Conservation (phyloP, 257 asterid species). For the Sherardia arvensis region DNA sequence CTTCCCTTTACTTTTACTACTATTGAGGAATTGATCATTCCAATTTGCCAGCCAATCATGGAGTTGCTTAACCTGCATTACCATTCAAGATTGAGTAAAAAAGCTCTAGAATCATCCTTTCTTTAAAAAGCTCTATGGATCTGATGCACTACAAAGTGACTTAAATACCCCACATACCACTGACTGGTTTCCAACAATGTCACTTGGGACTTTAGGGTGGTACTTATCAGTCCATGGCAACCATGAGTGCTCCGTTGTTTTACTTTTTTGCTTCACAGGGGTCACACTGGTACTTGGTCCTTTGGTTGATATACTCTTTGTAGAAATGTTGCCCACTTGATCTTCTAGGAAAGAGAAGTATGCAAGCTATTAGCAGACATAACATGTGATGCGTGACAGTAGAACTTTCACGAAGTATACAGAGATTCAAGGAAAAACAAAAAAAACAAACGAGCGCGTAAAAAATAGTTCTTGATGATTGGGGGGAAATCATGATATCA, state of each 20-base stretch:
- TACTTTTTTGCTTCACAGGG: slow-evolving; percentile 35
- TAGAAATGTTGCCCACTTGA: slow-evolving; percentile 23
- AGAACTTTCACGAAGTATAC: background rate
- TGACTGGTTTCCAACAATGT: slow-evolving; percentile 85
- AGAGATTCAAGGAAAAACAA: background rate
- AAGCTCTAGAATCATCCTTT: background rate
- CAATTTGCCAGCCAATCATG: slow-evolving; percentile 85
- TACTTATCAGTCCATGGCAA: slow-evolving; percentile 91
- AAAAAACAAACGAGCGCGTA: background rate
- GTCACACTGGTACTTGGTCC: slow-evolving; percentile 27
- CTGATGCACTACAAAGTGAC: slow-evolving; percentile 10
- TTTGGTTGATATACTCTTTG: slow-evolving; percentile 31
- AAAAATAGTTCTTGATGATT: background rate
- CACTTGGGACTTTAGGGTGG: slow-evolving; percentile 66
- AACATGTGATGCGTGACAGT: too few relatives aligned
- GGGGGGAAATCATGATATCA: background rate
- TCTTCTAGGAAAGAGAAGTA: slow-evolving; percentile 21
- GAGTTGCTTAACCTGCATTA: slow-evolving; percentile 85
- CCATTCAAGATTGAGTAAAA: slow-evolving; percentile 6
- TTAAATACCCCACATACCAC: slow-evolving; percentile 46
- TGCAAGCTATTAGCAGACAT: background rate
- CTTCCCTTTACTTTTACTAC: slow-evolving; percentile 64
- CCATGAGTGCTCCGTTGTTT: slow-evolving; percentile 26
- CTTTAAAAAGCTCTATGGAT: too few relatives aligned
- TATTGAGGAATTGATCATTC: slow-evolving; percentile 67